phyloP scores from a whole-genome alignment of 1,284 basidiomycete species.

The Termitomyces sp. region DNA sequence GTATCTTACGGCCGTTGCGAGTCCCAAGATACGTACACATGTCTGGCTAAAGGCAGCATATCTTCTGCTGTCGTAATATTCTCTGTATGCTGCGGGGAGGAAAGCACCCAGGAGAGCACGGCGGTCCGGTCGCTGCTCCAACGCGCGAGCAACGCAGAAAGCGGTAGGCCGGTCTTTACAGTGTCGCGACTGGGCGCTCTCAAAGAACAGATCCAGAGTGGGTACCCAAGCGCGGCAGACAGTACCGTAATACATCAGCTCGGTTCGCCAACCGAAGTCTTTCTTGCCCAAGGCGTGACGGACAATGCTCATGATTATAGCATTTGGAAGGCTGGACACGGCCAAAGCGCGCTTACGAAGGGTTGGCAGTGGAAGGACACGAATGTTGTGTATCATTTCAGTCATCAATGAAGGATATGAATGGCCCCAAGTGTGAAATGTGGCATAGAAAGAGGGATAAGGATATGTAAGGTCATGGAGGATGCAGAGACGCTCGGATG shows the following conservation, averaged over 20 bases:
- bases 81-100: neutral
- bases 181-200: constrained; percentile 1
- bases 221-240: constrained; percentile 4
- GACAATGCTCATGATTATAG: neutral
- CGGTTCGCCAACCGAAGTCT: constrained; percentile 1
- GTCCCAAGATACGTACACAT: neutral
- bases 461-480: constrained; percentile 1
- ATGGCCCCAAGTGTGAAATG: neutral
- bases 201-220: constrained; percentile 2
- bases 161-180: neutral
- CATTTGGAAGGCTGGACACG: neutral
- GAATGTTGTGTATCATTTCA: neutral
- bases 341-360: neutral
- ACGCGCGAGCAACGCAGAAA: neutral
- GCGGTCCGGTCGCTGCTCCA: neutral
- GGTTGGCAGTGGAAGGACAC: neutral
- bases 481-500: constrained; percentile 1
- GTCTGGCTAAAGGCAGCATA: constrained; percentile 1
- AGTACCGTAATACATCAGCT: constrained; percentile 1
- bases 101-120: neutral
- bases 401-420: neutral
- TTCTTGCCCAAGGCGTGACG: constrained; percentile 1
- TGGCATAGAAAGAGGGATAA: neutral
- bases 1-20: neutral
- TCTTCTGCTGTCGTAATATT: neutral